A percentile compares a stretch with the other conserved stretches of the same genome.
phyloP scores from a whole-genome alignment of 257 asterid species.

The Gynochthodes officinalis region DNA sequence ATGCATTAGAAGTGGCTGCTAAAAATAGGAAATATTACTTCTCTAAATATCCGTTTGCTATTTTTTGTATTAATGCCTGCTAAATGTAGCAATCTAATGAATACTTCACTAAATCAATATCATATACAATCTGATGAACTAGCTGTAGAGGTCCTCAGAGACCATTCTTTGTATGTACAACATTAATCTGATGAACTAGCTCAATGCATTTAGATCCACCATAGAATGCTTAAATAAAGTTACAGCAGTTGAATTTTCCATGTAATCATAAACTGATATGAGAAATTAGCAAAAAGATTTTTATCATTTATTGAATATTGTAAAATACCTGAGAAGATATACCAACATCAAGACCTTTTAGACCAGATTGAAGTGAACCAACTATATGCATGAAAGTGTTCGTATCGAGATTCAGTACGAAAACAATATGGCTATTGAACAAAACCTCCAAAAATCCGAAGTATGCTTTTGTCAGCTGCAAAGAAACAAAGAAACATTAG shows the following conservation, averaged over 20 bases:
- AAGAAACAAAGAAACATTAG: conserved; percentile 1
- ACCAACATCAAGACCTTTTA: conserved; percentile 82
- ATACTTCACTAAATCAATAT: neutral
- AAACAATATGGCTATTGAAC: conserved; percentile 70
- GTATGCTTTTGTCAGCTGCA: conserved; percentile 93
- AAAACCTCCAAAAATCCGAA: conserved; percentile 88
- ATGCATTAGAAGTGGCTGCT: neutral
- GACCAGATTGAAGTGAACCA: conserved; percentile 94
- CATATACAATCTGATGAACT: too few relatives aligned
- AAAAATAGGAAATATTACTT: neutral
- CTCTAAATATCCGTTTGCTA: neutral
- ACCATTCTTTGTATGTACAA: neutral
- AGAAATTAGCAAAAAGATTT: conserved; percentile 5
- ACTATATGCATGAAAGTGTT: conserved; percentile 79
- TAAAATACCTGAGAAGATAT: conserved; percentile 82
- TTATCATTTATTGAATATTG: conserved; percentile 11
- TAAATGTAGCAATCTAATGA: neutral
- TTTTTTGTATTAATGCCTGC: neutral
- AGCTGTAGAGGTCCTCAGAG: neutral
- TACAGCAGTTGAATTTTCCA: neutral
- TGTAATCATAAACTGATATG: neutral
- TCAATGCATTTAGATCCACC: neutral
- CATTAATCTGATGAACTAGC: too few relatives aligned
- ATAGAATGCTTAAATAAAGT: neutral
- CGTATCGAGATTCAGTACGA: conserved; percentile 70